A percentile compares a stretch with the other conserved stretches of the same genome.
phyloP scores from a whole-genome alignment of 805 yeast genomes.

The Wickerhamiella kazuoi region DNA sequence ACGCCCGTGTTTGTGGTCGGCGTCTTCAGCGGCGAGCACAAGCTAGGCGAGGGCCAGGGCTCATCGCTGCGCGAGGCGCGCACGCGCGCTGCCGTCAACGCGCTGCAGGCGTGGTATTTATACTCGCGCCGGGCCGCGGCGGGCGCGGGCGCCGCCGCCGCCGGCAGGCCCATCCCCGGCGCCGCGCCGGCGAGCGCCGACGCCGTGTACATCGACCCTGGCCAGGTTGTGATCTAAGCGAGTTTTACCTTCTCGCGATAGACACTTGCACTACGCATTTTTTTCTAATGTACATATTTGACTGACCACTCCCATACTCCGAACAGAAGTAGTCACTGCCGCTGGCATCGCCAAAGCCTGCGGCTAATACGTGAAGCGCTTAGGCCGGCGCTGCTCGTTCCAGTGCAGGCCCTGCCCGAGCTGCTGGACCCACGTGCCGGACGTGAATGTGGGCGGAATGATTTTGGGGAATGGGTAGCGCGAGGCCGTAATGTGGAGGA shows the following conservation, averaged over 20 bases:
- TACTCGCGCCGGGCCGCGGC: constrained; percentile 52
- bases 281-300: neutral
- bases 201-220: constrained; percentile 12
- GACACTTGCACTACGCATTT: no score
- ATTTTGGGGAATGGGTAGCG: constrained; percentile 93
- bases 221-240: constrained; percentile 13
- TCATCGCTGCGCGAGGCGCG: constrained; percentile 79
- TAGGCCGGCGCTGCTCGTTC: constrained; percentile 83
- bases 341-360: no score
- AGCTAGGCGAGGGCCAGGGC: constrained; percentile 91
- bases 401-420: constrained; percentile 65
- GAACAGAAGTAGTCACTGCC: no score
- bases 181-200: neutral
- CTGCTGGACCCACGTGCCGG: constrained; percentile 69
- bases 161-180: no score
- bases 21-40: constrained; percentile 64
- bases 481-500: constrained; percentile 67
- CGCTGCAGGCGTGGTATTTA: constrained; percentile 80
- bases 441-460: constrained; percentile 29
- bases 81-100: constrained; percentile 78
- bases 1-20: constrained; percentile 84
- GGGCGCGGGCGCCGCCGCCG: constrained; percentile 6
- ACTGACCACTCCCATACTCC: no score
- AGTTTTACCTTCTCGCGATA: no score
- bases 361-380: constrained; percentile 23